Evolutionary conservation across 2,329 filamentous ascomycete genomes (phyloP).

Genomic region (Neurospora crassa): DNA sequence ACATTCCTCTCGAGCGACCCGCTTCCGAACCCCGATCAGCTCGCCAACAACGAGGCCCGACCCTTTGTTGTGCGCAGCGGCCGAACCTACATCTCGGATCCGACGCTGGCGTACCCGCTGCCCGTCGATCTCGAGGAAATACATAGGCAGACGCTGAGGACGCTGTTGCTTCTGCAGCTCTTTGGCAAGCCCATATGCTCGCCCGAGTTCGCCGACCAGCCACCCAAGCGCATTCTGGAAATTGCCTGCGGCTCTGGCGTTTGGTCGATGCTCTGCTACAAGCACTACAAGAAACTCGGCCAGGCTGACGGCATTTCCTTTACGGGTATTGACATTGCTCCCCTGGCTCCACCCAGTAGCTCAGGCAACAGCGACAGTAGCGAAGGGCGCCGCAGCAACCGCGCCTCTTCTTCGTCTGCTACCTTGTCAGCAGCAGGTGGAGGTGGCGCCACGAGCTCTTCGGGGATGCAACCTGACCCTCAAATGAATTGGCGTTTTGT

Average conservation of each 20-base stretch:
- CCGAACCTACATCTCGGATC: slow-evolving; percentile 72
- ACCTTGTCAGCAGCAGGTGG: slow-evolving; percentile 6
- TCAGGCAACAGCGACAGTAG: neutral
- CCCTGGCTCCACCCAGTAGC: slow-evolving; percentile 26
- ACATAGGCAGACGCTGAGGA: slow-evolving; percentile 77
- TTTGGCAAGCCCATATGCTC: slow-evolving; percentile 75
- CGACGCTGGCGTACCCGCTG: slow-evolving; percentile 66
- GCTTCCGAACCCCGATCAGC: slow-evolving; percentile 30
- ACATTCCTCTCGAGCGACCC: slow-evolving; percentile 41
- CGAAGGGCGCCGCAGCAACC: neutral
- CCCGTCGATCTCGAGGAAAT: slow-evolving; percentile 81
- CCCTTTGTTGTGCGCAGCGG: slow-evolving; percentile 68
- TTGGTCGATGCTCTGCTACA: slow-evolving; percentile 83
- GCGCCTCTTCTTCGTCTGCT: slow-evolving; percentile 6
- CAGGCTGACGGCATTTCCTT: slow-evolving; percentile 59
- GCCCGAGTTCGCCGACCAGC: slow-evolving; percentile 52
- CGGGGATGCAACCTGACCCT: slow-evolving; percentile 31
- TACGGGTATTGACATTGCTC: slow-evolving; percentile 73
- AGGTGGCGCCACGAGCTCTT: slow-evolving; percentile 27
- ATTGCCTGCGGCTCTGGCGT: slow-evolving; percentile 80
- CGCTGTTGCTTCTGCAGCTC: slow-evolving; percentile 69
- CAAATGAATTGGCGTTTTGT: slow-evolving; percentile 85
- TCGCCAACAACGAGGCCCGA: slow-evolving; percentile 24
- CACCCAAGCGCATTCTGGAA: slow-evolving; percentile 72
- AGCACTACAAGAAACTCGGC: slow-evolving; percentile 62